Evolutionary conservation across 805 yeast species (phyloP).

Genomic region (Grigorovia humatica): DNA sequence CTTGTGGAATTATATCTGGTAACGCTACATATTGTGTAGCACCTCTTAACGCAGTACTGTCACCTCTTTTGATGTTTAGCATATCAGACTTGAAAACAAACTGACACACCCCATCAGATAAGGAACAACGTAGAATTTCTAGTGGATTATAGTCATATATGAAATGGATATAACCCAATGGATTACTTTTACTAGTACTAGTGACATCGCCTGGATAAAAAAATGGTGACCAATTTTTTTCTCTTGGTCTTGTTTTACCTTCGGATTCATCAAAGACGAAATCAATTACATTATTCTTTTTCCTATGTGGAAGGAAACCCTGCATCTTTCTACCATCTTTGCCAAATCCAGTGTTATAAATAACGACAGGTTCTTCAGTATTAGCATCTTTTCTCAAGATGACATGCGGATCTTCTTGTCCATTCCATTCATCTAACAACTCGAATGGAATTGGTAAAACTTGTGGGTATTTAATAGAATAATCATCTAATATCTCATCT

Average conservation of each 20-base stretch:
- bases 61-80: slow-evolving; percentile 5
- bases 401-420: slow-evolving; percentile 11
- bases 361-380: slow-evolving; percentile 10
- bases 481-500: slow-evolving; percentile 6
- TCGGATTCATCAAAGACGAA: slow-evolving; percentile 3
- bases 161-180: slow-evolving; percentile 9
- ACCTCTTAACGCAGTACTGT: slow-evolving; percentile 7
- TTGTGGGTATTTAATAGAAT: slow-evolving; percentile 10
- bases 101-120: slow-evolving; percentile 9
- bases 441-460: slow-evolving; percentile 6
- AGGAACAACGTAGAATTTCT: slow-evolving; percentile 10
- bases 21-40: slow-evolving; percentile 10
- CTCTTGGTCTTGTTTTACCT: slow-evolving; percentile 3
- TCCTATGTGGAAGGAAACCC: slow-evolving; percentile 11
- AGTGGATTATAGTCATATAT: slow-evolving; percentile 10
- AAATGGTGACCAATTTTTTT: slow-evolving; percentile 14
- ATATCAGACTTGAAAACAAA: slow-evolving; percentile 8
- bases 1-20: slow-evolving; percentile 7
- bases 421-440: slow-evolving; percentile 7
- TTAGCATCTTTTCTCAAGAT: slow-evolving; percentile 5
- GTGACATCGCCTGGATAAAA: slow-evolving; percentile 5
- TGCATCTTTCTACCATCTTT: slow-evolving; percentile 7
- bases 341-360: slow-evolving; percentile 8
- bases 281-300: slow-evolving; percentile 6
- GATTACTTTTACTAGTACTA: slow-evolving; percentile 11